A percentile compares a stretch with the other conserved stretches of the same genome.
Evolutionary conservation across 2,329 filamentous ascomycete species (phyloP).

Genomic region (Colletotrichum somersetense): DNA sequence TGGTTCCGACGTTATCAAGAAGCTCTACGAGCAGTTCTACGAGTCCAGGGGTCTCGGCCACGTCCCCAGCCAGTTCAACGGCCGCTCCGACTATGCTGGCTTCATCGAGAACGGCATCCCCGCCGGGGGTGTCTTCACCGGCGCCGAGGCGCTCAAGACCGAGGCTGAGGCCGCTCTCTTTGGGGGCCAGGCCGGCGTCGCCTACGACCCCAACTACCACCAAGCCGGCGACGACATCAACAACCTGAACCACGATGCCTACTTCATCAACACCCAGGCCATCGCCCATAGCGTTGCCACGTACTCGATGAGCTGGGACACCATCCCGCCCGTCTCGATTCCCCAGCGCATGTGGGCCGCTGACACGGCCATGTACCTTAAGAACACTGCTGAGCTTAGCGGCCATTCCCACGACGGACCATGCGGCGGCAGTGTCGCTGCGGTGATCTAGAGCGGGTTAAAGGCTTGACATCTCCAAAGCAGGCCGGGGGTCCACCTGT

Average conservation of each 20-base stretch:
- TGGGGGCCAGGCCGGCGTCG: conserved; percentile 69
- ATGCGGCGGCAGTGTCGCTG: conserved; percentile 46
- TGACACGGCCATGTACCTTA: conserved; percentile 48
- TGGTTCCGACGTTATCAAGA: conserved; percentile 71
- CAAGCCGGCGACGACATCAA: conserved; percentile 56
- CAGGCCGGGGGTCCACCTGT: neutral
- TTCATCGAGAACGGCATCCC: conserved; percentile 77
- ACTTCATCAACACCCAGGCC: conserved; percentile 58
- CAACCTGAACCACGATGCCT: conserved; percentile 58
- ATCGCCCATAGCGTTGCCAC: conserved; percentile 58
- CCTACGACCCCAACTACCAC: conserved; percentile 62
- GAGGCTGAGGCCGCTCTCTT: conserved; percentile 69
- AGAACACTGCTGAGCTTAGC: conserved; percentile 44
- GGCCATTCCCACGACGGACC: conserved; percentile 48
- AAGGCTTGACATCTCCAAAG: no score
- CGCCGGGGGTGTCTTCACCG: conserved; percentile 76
- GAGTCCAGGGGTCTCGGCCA: conserved; percentile 60
- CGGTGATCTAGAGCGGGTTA: neutral
- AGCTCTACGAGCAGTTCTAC: conserved; percentile 70
- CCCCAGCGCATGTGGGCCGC: conserved; percentile 49
- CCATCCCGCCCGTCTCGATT: conserved; percentile 48
- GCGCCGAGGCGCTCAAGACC: conserved; percentile 74
- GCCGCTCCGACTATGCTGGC: conserved; percentile 75
- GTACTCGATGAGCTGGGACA: conserved; percentile 55
- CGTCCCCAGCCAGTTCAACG: conserved; percentile 73